phyloP scores from a whole-genome alignment of 495 filamentous ascomycete species.

The Aspergillus incahuasiensis region DNA sequence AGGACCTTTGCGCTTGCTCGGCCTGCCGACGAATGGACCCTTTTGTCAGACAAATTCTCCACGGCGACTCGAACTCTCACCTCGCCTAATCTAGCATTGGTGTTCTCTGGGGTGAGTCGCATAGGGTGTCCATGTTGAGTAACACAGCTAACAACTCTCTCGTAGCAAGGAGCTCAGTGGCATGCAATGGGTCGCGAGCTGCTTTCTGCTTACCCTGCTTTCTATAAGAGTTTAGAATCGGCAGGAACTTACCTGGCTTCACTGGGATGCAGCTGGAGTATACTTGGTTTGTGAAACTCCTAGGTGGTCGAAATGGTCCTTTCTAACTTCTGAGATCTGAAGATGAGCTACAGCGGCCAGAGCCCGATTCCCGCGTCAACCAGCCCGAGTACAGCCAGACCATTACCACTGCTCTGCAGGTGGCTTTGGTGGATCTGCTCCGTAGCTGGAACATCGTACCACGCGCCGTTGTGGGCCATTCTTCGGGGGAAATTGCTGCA shows the following conservation, averaged over 20 bases:
- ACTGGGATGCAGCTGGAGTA: slow-evolving; percentile 1
- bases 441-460: slow-evolving; percentile 28
- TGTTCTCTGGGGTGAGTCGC: slow-evolving; percentile 27
- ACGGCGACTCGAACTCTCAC: not conserved
- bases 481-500: slow-evolving; percentile 41
- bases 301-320: not conserved
- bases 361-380: not conserved
- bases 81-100: slow-evolving; percentile 15
- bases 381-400: slow-evolving; percentile 24
- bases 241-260: slow-evolving; percentile 12
- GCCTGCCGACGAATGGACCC: not conserved
- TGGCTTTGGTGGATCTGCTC: slow-evolving; percentile 39
- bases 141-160: not conserved
- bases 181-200: slow-evolving; percentile 26
- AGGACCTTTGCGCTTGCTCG: slow-evolving; percentile 9
- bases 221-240: slow-evolving; percentile 11
- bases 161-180: slow-evolving; percentile 33
- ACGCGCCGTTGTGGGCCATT: slow-evolving; percentile 33
- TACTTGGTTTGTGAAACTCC: slow-evolving; percentile 9
- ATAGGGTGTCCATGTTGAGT: not conserved
- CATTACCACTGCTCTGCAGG: slow-evolving; percentile 38
- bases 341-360: slow-evolving; percentile 1
- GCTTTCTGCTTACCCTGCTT: slow-evolving; percentile 9
- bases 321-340: not conserved
- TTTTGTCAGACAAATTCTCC: not conserved